Evolutionary conservation across 805 yeast genomes (phyloP).

Genomic region (Blastobotrys americana): DNA sequence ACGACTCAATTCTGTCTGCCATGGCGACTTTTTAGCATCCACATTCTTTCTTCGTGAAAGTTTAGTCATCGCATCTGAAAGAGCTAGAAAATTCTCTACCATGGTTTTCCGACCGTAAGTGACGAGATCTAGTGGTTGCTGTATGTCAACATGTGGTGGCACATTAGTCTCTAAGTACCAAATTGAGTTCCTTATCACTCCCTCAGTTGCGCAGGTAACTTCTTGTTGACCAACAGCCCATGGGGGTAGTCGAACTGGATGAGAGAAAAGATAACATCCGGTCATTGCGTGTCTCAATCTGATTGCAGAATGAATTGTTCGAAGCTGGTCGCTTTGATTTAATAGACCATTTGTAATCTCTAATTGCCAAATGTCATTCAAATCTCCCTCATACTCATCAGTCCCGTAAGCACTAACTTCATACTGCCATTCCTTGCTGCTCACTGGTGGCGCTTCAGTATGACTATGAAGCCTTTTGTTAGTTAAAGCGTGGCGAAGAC

Average conservation of each 20-base stretch:
- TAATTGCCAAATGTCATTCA: slow-evolving; percentile 53
- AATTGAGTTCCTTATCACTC: slow-evolving; percentile 47
- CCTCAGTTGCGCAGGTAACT: slow-evolving; percentile 62
- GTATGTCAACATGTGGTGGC: slow-evolving; percentile 38
- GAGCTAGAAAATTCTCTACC: slow-evolving; percentile 13
- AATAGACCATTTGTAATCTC: slow-evolving; percentile 32
- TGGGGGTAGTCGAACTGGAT: slow-evolving; percentile 51
- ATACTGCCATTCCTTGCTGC: slow-evolving; percentile 20
- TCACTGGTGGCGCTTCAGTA: slow-evolving; percentile 16
- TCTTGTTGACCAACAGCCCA: slow-evolving; percentile 71
- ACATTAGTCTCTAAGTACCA: slow-evolving; percentile 57
- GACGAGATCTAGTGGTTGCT: slow-evolving; percentile 8
- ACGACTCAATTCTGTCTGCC: slow-evolving; percentile 10
- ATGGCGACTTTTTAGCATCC: slow-evolving; percentile 4
- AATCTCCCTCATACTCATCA: slow-evolving; percentile 44
- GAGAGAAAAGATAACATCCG: slow-evolving; percentile 55
- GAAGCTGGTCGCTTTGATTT: slow-evolving; percentile 28
- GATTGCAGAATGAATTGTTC: slow-evolving; percentile 48
- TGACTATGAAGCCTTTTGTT: slow-evolving; percentile 21
- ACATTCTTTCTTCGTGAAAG: slow-evolving; percentile 1
- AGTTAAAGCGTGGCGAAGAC: slow-evolving; percentile 38
- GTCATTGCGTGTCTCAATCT: slow-evolving; percentile 51
- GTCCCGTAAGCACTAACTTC: slow-evolving; percentile 43
- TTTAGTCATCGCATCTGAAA: slow-evolving; percentile 13
- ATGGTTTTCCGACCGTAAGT: slow-evolving; percentile 9